A percentile compares a stretch with the other conserved stretches of the same genome.
Conservation (phyloP, 306 rosid species). For the Castanospermum australe region DNA sequence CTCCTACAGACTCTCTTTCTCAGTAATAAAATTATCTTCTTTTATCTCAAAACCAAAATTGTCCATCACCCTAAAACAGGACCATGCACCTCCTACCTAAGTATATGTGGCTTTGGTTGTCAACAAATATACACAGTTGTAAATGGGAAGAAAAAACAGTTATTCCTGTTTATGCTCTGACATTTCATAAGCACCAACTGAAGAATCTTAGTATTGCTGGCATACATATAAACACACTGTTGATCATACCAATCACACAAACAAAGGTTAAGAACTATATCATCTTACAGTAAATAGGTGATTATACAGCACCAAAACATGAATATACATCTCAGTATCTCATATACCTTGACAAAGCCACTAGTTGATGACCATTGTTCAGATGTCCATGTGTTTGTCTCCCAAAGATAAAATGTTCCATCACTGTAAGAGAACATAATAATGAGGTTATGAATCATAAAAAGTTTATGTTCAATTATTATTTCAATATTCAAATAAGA, state of each 20-base stretch:
- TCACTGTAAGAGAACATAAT: constrained; percentile 53
- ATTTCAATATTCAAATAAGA: neutral
- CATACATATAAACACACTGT: neutral
- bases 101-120: too few relatives aligned
- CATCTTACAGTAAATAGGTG: neutral
- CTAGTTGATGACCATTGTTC: constrained; percentile 91
- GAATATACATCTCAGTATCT: constrained; percentile 17
- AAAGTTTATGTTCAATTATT: constrained; percentile 10
- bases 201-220: neutral
- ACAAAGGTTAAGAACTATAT: neutral
- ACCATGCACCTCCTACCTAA: neutral
- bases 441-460: constrained; percentile 23
- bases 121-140: neutral
- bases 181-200: neutral
- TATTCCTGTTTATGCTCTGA: neutral
- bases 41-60: neutral
- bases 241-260: neutral
- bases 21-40: neutral
- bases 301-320: constrained; percentile 5
- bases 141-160: neutral
- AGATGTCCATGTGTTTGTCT: constrained; percentile 94
- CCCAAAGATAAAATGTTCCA: constrained; percentile 97
- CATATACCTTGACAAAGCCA: constrained; percentile 80
- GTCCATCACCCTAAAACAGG: neutral
- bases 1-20: neutral